phyloP scores from a whole-genome alignment of 164 flowering plant species.

The Houttuynia cordata region DNA sequence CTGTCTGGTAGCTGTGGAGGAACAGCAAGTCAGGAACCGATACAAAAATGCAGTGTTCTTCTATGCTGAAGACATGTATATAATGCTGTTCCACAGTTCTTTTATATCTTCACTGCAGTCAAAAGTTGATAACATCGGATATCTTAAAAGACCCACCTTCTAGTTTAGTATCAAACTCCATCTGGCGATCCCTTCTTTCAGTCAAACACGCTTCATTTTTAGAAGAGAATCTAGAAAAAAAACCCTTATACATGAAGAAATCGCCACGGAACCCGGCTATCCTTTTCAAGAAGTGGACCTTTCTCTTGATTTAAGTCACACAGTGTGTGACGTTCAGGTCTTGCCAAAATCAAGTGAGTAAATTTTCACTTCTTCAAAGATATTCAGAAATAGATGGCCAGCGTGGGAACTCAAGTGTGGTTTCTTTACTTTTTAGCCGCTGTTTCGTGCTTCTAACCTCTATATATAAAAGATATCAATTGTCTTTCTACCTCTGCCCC shows the following conservation, averaged over 20 bases:
- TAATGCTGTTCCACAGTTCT: not conserved
- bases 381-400: not conserved
- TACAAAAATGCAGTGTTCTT: constrained; percentile 11
- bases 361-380: not conserved
- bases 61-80: not conserved
- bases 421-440: no score
- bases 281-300: not conserved
- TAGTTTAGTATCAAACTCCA: constrained; percentile 1
- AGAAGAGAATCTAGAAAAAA: constrained; percentile 7
- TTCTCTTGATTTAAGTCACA: not conserved
- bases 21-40: constrained; percentile 12
- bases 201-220: constrained; percentile 25
- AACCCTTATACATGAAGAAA: constrained; percentile 3
- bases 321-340: not conserved
- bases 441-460: not conserved
- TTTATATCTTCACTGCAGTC: constrained; percentile 2
- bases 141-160: constrained; percentile 10
- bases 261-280: constrained; percentile 9
- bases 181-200: constrained; percentile 9
- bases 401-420: not conserved
- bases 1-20: constrained; percentile 6
- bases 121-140: not conserved
- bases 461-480: not conserved
- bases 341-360: not conserved
- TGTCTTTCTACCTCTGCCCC: not conserved